Percentiles rank a stretch among this genome's conserved stretches.
phyloP scores from a whole-genome alignment of 768 basidiomycete species.

The Tulasnella sp. region DNA sequence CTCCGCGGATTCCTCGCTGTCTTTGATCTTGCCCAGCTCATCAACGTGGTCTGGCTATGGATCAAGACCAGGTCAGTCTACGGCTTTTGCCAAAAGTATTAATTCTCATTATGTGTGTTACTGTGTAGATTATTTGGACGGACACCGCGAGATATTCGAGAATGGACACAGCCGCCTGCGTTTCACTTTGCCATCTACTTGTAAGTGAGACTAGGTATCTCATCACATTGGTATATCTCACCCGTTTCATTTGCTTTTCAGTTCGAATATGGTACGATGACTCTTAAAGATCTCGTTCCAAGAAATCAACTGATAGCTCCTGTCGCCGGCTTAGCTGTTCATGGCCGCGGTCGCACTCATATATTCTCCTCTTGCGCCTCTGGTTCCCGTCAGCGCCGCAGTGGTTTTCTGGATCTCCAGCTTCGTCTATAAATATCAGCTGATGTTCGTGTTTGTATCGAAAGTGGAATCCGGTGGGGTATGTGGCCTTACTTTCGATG shows the following conservation, averaged over 20 bases:
- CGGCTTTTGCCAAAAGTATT: neutral
- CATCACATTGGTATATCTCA: no score
- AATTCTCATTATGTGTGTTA: no score
- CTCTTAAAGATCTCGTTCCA: conserved; percentile 18
- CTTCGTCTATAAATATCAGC: conserved; percentile 73
- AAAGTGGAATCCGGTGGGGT: conserved; percentile 91
- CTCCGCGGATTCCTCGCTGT: conserved; percentile 89
- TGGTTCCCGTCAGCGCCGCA: conserved; percentile 73
- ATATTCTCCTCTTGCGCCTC: conserved; percentile 88
- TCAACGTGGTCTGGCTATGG: conserved; percentile 80
- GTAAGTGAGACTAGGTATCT: conserved; percentile 34
- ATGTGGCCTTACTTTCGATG: conserved; percentile 26
- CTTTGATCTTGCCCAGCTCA: conserved; percentile 90
- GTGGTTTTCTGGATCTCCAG: conserved; percentile 64
- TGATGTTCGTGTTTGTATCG: conserved; percentile 88
- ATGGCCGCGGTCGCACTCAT: conserved; percentile 90
- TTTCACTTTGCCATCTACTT: conserved; percentile 82
- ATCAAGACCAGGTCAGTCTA: conserved; percentile 65
- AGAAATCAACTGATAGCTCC: neutral
- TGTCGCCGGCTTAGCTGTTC: conserved; percentile 43
- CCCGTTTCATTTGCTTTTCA: conserved; percentile 20
- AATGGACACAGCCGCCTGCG: conserved; percentile 83
- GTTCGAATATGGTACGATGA: conserved; percentile 44
- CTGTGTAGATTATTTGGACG: conserved; percentile 59
- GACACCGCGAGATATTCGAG: conserved; percentile 79